A percentile compares a stretch with the other conserved stretches of the same genome.
phyloP scores from a whole-genome alignment of 257 asterid genomes.

The Solanum piurae region DNA sequence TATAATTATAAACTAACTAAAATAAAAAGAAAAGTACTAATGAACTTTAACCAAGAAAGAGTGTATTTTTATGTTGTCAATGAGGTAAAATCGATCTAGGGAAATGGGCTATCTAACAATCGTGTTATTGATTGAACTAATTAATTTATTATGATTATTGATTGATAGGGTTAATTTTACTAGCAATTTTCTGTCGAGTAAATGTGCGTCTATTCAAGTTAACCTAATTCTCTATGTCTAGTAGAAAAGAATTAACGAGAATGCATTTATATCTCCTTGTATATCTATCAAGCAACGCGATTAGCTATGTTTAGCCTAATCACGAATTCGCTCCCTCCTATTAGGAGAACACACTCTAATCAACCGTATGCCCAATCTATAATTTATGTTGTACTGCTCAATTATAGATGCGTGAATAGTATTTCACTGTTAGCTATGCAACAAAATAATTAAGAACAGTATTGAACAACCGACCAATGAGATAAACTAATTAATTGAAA shows the following conservation, averaged over 20 bases:
- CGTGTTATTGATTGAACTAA: background rate
- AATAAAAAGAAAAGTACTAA: background rate
- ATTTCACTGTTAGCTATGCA: background rate
- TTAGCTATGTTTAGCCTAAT: background rate
- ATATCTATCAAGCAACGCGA: background rate
- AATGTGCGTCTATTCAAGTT: background rate
- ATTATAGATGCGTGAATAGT: background rate
- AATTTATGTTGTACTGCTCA: background rate
- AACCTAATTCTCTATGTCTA: background rate
- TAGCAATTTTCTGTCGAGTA: too few relatives aligned
- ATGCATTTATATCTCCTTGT: background rate
- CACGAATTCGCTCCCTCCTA: background rate
- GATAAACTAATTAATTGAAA: background rate
- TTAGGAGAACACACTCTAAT: background rate
- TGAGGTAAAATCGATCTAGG: background rate
- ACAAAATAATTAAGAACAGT: background rate
- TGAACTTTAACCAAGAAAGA: background rate
- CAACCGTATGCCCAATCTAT: background rate
- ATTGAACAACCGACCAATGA: background rate
- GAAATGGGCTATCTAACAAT: background rate
- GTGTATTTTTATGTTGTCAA: background rate
- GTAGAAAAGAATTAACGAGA: background rate
- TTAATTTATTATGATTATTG: background rate
- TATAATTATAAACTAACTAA: background rate
- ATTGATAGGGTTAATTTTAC: background rate